phyloP scores from a whole-genome alignment of 1,284 basidiomycete species.

The Phellopilus nigrolimitatus region DNA sequence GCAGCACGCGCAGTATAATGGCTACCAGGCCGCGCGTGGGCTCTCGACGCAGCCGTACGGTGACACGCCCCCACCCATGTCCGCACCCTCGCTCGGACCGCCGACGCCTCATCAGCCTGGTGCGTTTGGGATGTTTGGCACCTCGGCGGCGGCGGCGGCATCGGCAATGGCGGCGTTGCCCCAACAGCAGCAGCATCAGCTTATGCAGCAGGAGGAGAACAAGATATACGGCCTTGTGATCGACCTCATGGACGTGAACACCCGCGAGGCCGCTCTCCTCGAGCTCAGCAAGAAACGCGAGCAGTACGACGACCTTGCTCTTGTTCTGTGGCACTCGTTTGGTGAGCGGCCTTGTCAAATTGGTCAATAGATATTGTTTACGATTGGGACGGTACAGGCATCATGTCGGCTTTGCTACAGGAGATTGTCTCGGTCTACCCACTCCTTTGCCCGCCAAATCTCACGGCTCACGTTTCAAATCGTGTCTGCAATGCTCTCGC shows the following conservation, averaged over 20 bases:
- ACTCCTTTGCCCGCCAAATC: conserved; percentile 89
- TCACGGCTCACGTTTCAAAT: conserved; percentile 98
- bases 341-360: conserved; percentile 50
- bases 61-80: conserved; percentile 20
- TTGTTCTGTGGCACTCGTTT: conserved; percentile 99
- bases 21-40: conserved; percentile 8
- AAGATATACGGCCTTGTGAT: conserved; percentile 83
- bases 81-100: conserved; percentile 14
- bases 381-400: conserved; percentile 48
- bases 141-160: background rate
- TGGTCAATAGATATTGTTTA: background rate
- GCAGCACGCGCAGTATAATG: conserved; percentile 11
- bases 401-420: conserved; percentile 97
- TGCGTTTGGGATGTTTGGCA: conserved; percentile 12
- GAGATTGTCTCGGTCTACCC: conserved; percentile 99
- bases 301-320: conserved; percentile 97
- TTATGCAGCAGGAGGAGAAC: conserved; percentile 55
- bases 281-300: conserved; percentile 99
- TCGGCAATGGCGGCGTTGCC: conserved; percentile 3
- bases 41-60: conserved; percentile 12
- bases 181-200: conserved; percentile 25
- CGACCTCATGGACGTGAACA: conserved; percentile 73
- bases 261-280: conserved; percentile 83
- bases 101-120: conserved; percentile 10
- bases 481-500: conserved; percentile 99